Conservation (phyloP, 495 filamentous ascomycete species). For the Extremus antarcticus region DNA sequence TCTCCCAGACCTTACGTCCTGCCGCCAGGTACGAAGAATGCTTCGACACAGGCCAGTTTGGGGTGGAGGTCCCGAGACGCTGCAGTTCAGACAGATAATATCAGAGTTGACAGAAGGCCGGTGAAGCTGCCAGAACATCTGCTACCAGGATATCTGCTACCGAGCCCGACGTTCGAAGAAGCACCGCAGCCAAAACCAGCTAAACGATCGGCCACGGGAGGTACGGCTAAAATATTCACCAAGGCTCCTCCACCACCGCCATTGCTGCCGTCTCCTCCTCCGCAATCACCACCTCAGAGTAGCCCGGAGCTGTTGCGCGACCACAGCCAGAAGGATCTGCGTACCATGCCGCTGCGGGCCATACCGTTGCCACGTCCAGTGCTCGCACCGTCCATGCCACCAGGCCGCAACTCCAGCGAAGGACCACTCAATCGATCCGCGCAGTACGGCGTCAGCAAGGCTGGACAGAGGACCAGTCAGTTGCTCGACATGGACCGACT, state of each 20-base stretch:
- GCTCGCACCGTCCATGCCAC: conserved; percentile 1
- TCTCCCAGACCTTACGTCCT: conserved; percentile 51
- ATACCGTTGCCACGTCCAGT: conserved; percentile 17
- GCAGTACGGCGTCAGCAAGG: conserved; percentile 16
- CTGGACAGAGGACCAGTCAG: conserved; percentile 4
- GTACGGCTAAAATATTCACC: conserved; percentile 12
- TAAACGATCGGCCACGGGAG: conserved; percentile 1
- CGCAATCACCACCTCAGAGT: conserved; percentile 7
- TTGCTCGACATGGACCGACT: conserved; percentile 10
- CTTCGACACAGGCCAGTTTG: conserved; percentile 43
- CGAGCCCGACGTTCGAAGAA: conserved; percentile 23
- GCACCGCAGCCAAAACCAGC: conserved; percentile 29
- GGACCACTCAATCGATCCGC: conserved; percentile 16
- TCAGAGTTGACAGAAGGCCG: conserved; percentile 62
- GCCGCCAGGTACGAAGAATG: conserved; percentile 54
- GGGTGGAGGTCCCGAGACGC: conserved; percentile 36
- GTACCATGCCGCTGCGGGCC: conserved; percentile 13
- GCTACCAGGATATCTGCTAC: conserved; percentile 53
- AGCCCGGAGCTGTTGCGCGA: conserved; percentile 9
- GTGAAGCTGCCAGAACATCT: conserved; percentile 66
- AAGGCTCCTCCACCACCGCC: background rate
- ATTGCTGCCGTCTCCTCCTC: conserved; percentile 2
- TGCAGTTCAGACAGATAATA: conserved; percentile 79
- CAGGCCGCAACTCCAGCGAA: background rate
- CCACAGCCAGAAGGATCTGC: conserved; percentile 4